A percentile compares a stretch with the other conserved stretches of the same genome.
Evolutionary conservation across 2,329 filamentous ascomycete genomes (phyloP).

Genomic region (Exophiala aquamarina): DNA sequence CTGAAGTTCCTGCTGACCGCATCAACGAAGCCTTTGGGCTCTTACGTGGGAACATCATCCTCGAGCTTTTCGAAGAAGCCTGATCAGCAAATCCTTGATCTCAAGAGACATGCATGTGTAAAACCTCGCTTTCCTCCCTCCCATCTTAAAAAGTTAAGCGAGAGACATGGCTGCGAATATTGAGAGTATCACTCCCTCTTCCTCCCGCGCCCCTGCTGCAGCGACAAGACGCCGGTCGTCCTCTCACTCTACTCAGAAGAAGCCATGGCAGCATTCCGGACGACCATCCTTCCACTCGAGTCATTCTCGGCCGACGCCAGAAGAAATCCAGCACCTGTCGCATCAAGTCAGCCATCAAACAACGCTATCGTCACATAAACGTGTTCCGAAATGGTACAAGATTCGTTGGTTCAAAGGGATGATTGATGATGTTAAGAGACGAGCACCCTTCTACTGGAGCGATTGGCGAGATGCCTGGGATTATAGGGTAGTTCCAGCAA

Average conservation of each 20-base stretch:
- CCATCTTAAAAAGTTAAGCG: no score
- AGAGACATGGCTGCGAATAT: constrained; percentile 11
- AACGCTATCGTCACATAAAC: constrained; percentile 20
- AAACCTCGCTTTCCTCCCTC: no score
- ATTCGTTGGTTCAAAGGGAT: constrained; percentile 76
- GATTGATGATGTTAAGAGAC: constrained; percentile 71
- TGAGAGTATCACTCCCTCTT: constrained; percentile 13
- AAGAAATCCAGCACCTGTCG: constrained; percentile 25
- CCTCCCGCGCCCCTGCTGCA: constrained; percentile 8
- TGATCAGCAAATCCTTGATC: no score
- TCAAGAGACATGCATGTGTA: no score
- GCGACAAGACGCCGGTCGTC: constrained; percentile 19
- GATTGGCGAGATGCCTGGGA: constrained; percentile 89
- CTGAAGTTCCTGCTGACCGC: no score
- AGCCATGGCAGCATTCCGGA: constrained; percentile 21
- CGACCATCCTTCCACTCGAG: constrained; percentile 22
- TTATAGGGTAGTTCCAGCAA: constrained; percentile 83
- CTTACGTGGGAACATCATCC: no score
- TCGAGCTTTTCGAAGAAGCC: no score
- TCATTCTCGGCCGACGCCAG: constrained; percentile 22
- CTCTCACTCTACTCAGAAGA: constrained; percentile 22
- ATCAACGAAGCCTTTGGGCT: no score
- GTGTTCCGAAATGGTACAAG: constrained; percentile 65
- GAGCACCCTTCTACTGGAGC: constrained; percentile 74
- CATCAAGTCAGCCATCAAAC: constrained; percentile 19